Evolutionary conservation across 2,329 filamentous ascomycete genomes (phyloP), one percentile per base, ranked within the genome.

Genomic region (Ilyonectria destructans): DNA sequence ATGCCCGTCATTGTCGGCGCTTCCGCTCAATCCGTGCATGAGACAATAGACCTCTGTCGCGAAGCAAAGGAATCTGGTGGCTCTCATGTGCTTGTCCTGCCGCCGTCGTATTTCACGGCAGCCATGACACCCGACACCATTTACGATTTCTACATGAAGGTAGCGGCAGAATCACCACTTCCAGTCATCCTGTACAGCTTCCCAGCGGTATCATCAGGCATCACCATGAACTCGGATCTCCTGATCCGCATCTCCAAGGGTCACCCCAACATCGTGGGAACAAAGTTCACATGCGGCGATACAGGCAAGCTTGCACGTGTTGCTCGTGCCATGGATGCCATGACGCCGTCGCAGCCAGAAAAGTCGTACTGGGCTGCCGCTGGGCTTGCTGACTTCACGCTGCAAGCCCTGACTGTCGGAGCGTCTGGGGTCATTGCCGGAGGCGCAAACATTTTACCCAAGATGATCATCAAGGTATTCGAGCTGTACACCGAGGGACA

Each of bases 391-490:
- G 46, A 49, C 46, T 49, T 49, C 21, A 29, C 46, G 23, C 21
- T 49, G 21, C 46, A 49, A 49, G 46, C 46, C 2, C 12, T 49
- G 12, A 8, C 92, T 51, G 91, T 89, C 6, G 92, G 92, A 31
- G 92, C 90, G 6, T 88, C 90, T 66, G 92, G 92, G 45, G 88
- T 92, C 75, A 91, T 94, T 69, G 90, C 89, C n/a, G 92, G 92
- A 8, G 84, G 92, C 65, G 92, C 88, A 40, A 94, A 95, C 78
- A 83, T 94, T 55, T 86, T 89, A 6, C 92, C 91, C 15, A 88
- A 88, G 75, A 83, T 90, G 4, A 92, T 91, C 79, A 86, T 90
- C 35, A 82, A 89, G 74, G 82, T 93, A n/a, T 79, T 89, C 60
- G 81, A 88, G 71, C 82, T 92, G 12, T 92, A 88, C 78, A 83